Percentiles rank a stretch among this genome's conserved stretches.
phyloP scores from a whole-genome alignment of 306 rosid genomes.

The Acacia crassicarpa region DNA sequence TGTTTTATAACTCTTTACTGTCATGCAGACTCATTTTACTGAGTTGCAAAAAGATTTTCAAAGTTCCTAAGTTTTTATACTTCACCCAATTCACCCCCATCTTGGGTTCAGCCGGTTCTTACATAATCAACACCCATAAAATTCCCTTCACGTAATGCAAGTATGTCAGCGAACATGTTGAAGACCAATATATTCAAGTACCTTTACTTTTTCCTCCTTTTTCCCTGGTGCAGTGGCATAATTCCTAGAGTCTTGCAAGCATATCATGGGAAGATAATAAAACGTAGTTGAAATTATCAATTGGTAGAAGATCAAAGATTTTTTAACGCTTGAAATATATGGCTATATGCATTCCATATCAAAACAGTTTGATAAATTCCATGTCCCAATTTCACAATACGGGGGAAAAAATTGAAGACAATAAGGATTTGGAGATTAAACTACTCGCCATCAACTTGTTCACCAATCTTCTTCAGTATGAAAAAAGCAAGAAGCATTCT shows the following conservation, averaged over 20 bases:
- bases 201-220: conserved; percentile 66
- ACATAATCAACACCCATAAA: background rate
- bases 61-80: too few species aligned
- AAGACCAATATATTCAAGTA: conserved; percentile 35
- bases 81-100: too few species aligned
- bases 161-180: background rate
- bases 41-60: too few species aligned
- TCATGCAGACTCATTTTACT: too few species aligned
- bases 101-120: too few species aligned
- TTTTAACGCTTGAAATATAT: background rate
- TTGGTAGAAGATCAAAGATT: conserved; percentile 15
- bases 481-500: background rate
- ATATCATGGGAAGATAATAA: conserved; percentile 16
- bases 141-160: background rate
- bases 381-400: background rate
- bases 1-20: too few species aligned
- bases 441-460: background rate
- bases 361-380: background rate
- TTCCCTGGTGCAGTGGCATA: conserved; percentile 51
- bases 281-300: background rate
- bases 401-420: background rate
- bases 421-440: background rate
- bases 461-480: background rate
- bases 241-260: conserved; percentile 66
- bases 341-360: background rate